A percentile compares a stretch with the other conserved stretches of the same genome.
Conservation (phyloP, 345 rosid species). For the Ceriops zippeliana region DNA sequence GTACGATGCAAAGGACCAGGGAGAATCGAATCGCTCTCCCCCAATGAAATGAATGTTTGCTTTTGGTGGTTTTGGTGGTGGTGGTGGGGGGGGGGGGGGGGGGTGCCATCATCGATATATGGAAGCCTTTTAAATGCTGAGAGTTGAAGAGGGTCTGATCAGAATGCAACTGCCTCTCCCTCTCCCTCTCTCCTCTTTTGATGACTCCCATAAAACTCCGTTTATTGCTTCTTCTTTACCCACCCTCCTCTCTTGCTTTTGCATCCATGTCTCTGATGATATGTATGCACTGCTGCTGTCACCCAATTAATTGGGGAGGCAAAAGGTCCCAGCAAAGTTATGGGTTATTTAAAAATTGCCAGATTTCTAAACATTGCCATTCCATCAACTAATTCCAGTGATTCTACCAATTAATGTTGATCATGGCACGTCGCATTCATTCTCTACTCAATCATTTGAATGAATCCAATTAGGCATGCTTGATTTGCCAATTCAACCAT, state of each 20-base stretch:
- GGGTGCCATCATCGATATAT: slow-evolving; percentile 20
- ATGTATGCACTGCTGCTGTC: neutral
- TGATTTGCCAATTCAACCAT: too few relatives aligned
- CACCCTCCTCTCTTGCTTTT: neutral
- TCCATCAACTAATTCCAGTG: neutral
- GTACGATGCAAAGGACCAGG: too few relatives aligned
- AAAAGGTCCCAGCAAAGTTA: neutral
- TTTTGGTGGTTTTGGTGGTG: neutral
- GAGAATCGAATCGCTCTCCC: neutral
- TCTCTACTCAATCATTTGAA: neutral
- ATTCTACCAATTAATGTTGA: neutral
- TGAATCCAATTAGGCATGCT: too few relatives aligned
- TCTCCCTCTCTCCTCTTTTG: neutral
- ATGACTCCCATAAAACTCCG: slow-evolving; percentile 13
- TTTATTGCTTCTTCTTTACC: slow-evolving; percentile 45
- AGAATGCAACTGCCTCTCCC: slow-evolving; percentile 30
- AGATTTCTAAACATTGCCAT: neutral
- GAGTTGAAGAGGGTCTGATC: slow-evolving; percentile 12
- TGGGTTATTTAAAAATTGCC: neutral
- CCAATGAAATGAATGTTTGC: slow-evolving; percentile 51
- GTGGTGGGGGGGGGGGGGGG: neutral
- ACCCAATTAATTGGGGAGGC: neutral
- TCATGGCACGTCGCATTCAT: neutral
- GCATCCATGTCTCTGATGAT: too few relatives aligned
- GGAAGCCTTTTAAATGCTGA: slow-evolving; percentile 20